These are phyloP conservation scores for Puccinellia tenuiflora DNA, from an alignment of 176 grass and related monocot genomes.

Conservation along the genomic window DNA sequence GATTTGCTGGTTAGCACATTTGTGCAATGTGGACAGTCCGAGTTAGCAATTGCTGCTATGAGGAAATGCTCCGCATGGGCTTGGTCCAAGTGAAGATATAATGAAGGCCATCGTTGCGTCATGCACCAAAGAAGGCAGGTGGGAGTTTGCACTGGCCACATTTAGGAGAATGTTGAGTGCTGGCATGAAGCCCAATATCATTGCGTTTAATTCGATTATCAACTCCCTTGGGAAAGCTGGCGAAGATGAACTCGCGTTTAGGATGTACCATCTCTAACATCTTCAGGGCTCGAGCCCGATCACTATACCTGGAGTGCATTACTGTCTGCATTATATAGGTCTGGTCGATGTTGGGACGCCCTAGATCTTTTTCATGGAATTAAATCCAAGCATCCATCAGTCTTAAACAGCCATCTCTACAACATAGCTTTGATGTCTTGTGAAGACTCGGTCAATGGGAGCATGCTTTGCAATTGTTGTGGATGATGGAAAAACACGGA, in stretches of 20 bases:
- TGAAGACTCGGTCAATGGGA: constrained; percentile 84
- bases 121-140: constrained; percentile 84
- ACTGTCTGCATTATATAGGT: constrained; percentile 65
- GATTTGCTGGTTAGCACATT: constrained; percentile 82
- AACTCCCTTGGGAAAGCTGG: constrained; percentile 80
- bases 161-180: constrained; percentile 64
- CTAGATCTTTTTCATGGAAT: constrained; percentile 71
- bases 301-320: constrained; percentile 85
- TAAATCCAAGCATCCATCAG: constrained; percentile 25
- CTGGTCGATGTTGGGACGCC: constrained; percentile 53
- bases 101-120: constrained; percentile 81
- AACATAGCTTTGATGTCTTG: constrained; percentile 82
- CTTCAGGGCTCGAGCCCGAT: constrained; percentile 64
- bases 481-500: constrained; percentile 75
- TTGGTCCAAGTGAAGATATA: constrained; percentile 71
- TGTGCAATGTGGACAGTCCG: constrained; percentile 75
- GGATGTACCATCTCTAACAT: constrained; percentile 66
- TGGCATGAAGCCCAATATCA: constrained; percentile 78
- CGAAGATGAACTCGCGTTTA: constrained; percentile 73
- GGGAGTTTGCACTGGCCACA: constrained; percentile 52
- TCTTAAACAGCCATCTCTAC: constrained; percentile 64
- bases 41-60: constrained; percentile 71
- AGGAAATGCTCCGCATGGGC: constrained; percentile 60
- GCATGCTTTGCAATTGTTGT: constrained; percentile 70
- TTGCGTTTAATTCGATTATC: constrained; percentile 79